phyloP scores from a whole-genome alignment of 1,284 basidiomycete species.

The Trichosporon faecale region DNA sequence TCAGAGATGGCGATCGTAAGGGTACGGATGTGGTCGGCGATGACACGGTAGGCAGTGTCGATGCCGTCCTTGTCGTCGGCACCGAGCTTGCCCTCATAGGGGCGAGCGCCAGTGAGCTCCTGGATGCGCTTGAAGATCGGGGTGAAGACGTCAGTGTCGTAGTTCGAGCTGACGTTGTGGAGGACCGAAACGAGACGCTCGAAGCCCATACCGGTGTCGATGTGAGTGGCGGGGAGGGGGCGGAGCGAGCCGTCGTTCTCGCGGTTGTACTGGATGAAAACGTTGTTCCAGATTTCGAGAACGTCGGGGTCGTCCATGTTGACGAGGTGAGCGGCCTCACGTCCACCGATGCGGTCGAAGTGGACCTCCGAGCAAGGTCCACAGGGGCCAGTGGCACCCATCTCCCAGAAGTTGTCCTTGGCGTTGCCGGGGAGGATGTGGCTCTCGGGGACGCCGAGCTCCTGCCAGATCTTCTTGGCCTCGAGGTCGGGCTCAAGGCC shows the following conservation, averaged over 20 bases:
- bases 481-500: constrained; percentile 88
- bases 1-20: constrained; percentile 94
- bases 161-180: constrained; percentile 90
- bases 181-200: constrained; percentile 93
- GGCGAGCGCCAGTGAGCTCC: constrained; percentile 80
- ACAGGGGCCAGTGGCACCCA: constrained; percentile 97
- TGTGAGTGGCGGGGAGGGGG: constrained; percentile 83
- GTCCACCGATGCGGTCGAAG: constrained; percentile 84
- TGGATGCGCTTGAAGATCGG: constrained; percentile 88
- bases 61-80: constrained; percentile 90
- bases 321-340: constrained; percentile 87
- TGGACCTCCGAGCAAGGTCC: constrained; percentile 98
- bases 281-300: constrained; percentile 99
- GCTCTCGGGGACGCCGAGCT: constrained; percentile 79
- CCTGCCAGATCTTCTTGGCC: constrained; percentile 78
- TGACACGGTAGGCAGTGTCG: constrained; percentile 95
- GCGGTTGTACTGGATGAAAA: constrained; percentile 98
- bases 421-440: constrained; percentile 92
- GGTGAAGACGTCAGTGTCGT: constrained; percentile 92
- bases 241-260: constrained; percentile 81
- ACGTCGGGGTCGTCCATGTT: constrained; percentile 96
- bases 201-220: constrained; percentile 99
- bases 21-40: constrained; percentile 95
- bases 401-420: constrained; percentile 99
- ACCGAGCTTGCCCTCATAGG: constrained; percentile 87